Evolutionary conservation across 495 filamentous ascomycete species (phyloP), one percentile per base, ranked within the genome.

Genomic region (Evansstolkia leycettana): DNA sequence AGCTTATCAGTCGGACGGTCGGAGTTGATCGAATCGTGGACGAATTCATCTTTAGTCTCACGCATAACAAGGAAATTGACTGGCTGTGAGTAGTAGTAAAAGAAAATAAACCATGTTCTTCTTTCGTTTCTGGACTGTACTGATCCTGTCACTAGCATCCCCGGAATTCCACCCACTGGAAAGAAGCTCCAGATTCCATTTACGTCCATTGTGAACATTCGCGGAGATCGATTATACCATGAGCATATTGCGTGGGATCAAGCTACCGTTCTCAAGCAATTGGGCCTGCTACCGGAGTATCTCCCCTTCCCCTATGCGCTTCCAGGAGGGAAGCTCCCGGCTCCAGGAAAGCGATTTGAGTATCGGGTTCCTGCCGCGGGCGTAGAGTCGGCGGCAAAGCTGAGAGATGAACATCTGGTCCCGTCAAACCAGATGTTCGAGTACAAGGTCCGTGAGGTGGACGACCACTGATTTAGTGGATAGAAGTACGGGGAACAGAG

Each of bases 231-330:
- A 17, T 54, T 92, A 4, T 84, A 76, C 46, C 76, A 83, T 46
- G 84, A 94, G 54, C 78, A 88, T 42, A 80, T 89, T 19, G 72
- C 78, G 34, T 93, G 84, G 84, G 86, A 92, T 50, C 84, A 92
- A 50, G 81, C 76, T 0, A 78, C 73, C 1, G 78, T 85, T 6
- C 60, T 94, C 0, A 62, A 73, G 19, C 84, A 92, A 52, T 55
- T 85, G 0, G 82, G 82, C 0, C 45, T 90, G 18, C 50, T 92
- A 36, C 72, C 81, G 57, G 73, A 47, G 47, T 78, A 60, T 57
- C 55, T 69, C 1, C 65, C 70, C 7, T 79, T 70, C 34, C 73
- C 75, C 6, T 74, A 77, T 45, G 36, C 62, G 0, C 36, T 75
- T 2, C 55, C 67, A 0, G 56, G 52, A 29, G 69, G 64, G 3